These are phyloP conservation scores for Przewalskia tangutica DNA, from an alignment of 257 asterid genomes.

Conservation along the genomic window DNA sequence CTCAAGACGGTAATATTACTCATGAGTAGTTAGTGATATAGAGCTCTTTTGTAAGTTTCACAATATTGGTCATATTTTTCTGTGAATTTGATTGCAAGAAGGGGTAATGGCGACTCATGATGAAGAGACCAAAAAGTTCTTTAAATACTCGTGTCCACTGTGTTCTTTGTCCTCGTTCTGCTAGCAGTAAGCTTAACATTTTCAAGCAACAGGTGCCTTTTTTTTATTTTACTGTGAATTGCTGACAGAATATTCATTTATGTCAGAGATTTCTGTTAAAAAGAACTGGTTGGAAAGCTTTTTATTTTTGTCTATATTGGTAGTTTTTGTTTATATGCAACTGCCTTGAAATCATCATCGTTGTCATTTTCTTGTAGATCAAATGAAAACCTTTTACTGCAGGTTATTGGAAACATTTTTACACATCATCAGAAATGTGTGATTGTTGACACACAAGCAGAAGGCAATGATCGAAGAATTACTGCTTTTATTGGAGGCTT, in stretches of 20 bases:
- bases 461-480: conserved; percentile 65
- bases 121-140: conserved; percentile 85
- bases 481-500: conserved; percentile 84
- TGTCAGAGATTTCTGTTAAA: neutral
- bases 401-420: conserved; percentile 95
- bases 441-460: conserved; percentile 78
- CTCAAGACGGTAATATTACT: conserved; percentile 52
- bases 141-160: conserved; percentile 91
- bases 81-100: conserved; percentile 34
- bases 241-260: neutral
- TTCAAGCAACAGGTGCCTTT: conserved; percentile 75
- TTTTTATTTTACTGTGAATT: neutral
- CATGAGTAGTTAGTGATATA: neutral
- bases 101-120: conserved; percentile 98
- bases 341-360: neutral
- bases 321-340: neutral
- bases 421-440: conserved; percentile 99
- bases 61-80: neutral
- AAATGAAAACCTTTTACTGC: neutral
- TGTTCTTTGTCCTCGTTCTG: conserved; percentile 88
- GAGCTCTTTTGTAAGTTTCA: neutral
- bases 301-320: neutral
- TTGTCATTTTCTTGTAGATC: neutral
- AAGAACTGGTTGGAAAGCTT: neutral
- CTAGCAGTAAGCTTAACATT: conserved; percentile 94